Evolutionary conservation across 306 rosid species (phyloP).

Genomic region (Comarum palustre): DNA sequence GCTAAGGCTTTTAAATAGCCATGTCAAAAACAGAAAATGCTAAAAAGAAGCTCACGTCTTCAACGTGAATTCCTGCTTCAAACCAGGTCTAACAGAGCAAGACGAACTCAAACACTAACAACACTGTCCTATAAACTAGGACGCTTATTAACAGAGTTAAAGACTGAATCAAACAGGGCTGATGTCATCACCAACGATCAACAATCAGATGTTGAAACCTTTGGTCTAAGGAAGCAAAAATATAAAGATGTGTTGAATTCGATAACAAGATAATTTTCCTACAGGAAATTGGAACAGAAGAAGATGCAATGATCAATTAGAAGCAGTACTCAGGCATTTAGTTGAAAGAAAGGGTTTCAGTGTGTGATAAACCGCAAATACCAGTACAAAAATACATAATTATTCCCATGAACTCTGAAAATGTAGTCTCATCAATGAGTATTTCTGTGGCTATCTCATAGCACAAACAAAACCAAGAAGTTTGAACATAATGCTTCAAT

Average conservation of each 20-base stretch:
- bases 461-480: conserved; percentile 22
- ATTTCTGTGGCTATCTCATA: conserved; percentile 14
- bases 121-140: not conserved
- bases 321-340: not conserved
- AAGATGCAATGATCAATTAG: not conserved
- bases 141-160: not conserved
- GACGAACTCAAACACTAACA: not conserved
- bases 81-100: no score
- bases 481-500: conserved; percentile 18
- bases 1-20: no score
- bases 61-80: no score
- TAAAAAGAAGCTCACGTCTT: no score
- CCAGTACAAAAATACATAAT: conserved; percentile 23
- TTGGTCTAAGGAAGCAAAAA: not conserved
- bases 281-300: not conserved
- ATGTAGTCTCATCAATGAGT: conserved; percentile 13
- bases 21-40: no score
- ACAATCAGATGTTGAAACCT: not conserved
- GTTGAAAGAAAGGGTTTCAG: conserved; percentile 21
- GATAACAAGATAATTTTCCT: not conserved
- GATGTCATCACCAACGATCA: not conserved
- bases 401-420: conserved; percentile 23
- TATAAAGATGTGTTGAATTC: not conserved
- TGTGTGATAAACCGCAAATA: conserved; percentile 12
- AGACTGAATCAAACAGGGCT: not conserved